A percentile compares a stretch with the other conserved stretches of the same genome.
These are phyloP conservation scores for Starmerella potacharoeniae DNA, from an alignment of 805 yeast genomes.

Conservation along the genomic window DNA sequence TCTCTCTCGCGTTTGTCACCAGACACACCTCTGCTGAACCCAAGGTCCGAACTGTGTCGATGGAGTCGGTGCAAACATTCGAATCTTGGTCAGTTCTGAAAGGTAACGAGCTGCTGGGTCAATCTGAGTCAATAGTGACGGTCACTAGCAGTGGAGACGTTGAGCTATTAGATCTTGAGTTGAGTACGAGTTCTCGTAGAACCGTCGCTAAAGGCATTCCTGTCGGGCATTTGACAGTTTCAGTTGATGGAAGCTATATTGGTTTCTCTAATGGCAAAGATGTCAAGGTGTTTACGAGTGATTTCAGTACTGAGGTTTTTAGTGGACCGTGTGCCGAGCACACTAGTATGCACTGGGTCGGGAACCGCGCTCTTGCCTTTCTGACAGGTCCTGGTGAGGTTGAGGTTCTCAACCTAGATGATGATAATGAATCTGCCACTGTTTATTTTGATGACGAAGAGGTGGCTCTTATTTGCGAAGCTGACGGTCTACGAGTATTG, in stretches of 20 bases:
- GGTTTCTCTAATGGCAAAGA: conserved; percentile 8
- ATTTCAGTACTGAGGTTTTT: neutral
- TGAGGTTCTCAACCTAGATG: conserved; percentile 30
- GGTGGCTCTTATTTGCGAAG: conserved; percentile 38
- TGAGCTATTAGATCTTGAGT: neutral
- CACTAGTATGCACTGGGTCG: conserved; percentile 52
- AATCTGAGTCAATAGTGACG: neutral
- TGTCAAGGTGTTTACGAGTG: conserved; percentile 5
- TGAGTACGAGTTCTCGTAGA: neutral
- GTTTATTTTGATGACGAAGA: conserved; percentile 27
- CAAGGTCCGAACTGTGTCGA: neutral
- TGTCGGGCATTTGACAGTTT: neutral
- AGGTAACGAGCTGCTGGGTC: neutral
- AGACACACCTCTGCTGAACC: neutral
- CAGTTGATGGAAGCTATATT: neutral
- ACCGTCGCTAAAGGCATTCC: neutral
- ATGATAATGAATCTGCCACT: conserved; percentile 16
- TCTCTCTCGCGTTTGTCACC: neutral
- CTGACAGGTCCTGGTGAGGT: conserved; percentile 11
- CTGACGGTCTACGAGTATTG: conserved; percentile 64
- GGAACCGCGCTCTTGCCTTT: conserved; percentile 65
- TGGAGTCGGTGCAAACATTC: neutral
- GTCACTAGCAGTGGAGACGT: neutral
- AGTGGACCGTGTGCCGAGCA: neutral
- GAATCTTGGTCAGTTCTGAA: neutral